A percentile compares a stretch with the other conserved stretches of the same genome.
Evolutionary conservation across 176 grass and related monocot species (phyloP).

Genomic region (Musa schizocarpa): DNA sequence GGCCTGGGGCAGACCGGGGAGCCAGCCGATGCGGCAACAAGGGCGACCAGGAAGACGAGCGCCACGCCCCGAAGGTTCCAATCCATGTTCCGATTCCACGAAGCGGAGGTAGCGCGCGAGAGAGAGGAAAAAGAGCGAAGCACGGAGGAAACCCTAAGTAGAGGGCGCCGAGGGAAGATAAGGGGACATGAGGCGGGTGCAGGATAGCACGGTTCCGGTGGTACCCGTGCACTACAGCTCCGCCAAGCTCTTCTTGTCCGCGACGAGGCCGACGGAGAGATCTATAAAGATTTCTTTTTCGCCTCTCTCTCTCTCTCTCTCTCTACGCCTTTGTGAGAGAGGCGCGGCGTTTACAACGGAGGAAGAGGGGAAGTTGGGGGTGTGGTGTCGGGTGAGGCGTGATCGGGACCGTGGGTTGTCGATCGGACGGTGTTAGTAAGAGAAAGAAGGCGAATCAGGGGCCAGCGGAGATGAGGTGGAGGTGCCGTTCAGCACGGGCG

Average conservation of each 20-base stretch:
- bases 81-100: not conserved
- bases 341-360: not conserved
- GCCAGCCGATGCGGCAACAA: not conserved
- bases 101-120: not conserved
- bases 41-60: not conserved
- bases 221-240: not conserved
- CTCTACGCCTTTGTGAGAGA: not conserved
- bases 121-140: not conserved
- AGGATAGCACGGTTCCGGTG: not conserved
- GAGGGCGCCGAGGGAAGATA: not conserved
- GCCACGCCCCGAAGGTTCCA: not conserved
- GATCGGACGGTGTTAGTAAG: not conserved
- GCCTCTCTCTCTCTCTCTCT: not conserved
- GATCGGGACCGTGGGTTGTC: not conserved
- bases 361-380: not conserved
- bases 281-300: not conserved
- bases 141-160: not conserved
- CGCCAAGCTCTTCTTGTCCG: not conserved
- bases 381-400: not conserved
- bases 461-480: not conserved
- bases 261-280: constrained; percentile 7
- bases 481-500: not conserved
- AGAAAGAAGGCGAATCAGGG: no score
- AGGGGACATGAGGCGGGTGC: not conserved
- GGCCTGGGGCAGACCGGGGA: constrained; percentile 24